A percentile compares a stretch with the other conserved stretches of the same genome.
These are phyloP conservation scores for Microdochium bolleyi DNA, from an alignment of 2,329 filamentous ascomycete species.

Conservation along the genomic window DNA sequence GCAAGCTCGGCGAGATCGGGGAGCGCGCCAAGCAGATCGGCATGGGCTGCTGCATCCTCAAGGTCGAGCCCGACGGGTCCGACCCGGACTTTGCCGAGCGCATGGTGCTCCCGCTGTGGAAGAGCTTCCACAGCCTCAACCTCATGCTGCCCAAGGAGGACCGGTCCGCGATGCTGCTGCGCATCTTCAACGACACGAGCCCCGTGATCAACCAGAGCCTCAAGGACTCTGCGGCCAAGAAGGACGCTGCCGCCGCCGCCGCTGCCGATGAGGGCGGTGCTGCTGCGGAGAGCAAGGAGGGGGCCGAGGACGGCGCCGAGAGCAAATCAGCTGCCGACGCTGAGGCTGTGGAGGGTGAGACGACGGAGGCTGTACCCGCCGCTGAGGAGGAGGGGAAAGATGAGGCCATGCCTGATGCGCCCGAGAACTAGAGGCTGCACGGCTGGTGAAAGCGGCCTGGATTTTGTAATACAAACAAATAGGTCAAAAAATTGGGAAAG, in stretches of 20 bases:
- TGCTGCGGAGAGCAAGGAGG: constrained; percentile 24
- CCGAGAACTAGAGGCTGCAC: constrained; percentile 2
- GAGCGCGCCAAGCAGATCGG: constrained; percentile 70
- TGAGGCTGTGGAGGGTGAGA: too few species aligned
- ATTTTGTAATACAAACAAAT: not conserved
- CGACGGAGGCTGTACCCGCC: too few species aligned
- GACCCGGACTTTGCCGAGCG: constrained; percentile 57
- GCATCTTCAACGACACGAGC: constrained; percentile 83
- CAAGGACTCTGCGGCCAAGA: constrained; percentile 36
- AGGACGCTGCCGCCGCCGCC: constrained; percentile 23
- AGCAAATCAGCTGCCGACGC: constrained; percentile 4
- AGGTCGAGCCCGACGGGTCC: constrained; percentile 67
- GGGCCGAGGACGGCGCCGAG: constrained; percentile 11
- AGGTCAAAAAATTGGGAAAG: too few species aligned
- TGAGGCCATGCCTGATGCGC: not conserved
- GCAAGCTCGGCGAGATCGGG: constrained; percentile 78
- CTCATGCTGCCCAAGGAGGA: constrained; percentile 99
- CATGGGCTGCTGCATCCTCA: constrained; percentile 88
- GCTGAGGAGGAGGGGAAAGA: not conserved
- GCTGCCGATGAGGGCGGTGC: constrained; percentile 22
- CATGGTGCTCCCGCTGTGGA: constrained; percentile 89
- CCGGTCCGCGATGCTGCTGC: constrained; percentile 80
- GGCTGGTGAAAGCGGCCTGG: constrained; percentile 6
- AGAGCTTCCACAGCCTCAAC: constrained; percentile 85
- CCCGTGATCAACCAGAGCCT: constrained; percentile 67